Percentiles rank a stretch among this genome's conserved stretches.
Evolutionary conservation across 768 basidiomycete genomes (phyloP).

Genomic region (Macrolepiota albuminosa): DNA sequence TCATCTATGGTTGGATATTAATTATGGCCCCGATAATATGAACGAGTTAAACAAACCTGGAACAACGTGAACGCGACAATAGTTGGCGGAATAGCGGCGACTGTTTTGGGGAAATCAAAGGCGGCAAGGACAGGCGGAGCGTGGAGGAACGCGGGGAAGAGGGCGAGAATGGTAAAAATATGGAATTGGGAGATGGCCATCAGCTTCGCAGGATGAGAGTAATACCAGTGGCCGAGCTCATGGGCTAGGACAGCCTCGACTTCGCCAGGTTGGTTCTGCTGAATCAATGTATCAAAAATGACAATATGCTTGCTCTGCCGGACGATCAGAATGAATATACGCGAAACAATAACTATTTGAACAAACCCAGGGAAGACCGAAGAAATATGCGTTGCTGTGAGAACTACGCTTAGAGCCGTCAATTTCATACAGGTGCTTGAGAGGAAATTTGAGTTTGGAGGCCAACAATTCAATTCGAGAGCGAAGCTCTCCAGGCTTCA

Average conservation of each 20-base stretch:
- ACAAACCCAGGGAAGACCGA: constrained; percentile 88
- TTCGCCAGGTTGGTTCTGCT: constrained; percentile 84
- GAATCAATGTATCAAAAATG: constrained; percentile 95
- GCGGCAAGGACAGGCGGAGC: constrained; percentile 74
- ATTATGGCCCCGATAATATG: neutral
- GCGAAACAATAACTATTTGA: neutral
- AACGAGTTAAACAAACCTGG: constrained; percentile 40
- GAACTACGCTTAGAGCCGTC: constrained; percentile 95
- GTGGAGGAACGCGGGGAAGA: constrained; percentile 87
- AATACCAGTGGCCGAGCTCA: constrained; percentile 96
- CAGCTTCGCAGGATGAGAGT: constrained; percentile 86
- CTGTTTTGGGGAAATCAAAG: constrained; percentile 70
- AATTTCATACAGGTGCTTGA: constrained; percentile 94
- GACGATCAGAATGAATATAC: neutral
- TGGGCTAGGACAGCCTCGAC: constrained; percentile 98
- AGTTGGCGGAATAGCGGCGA: constrained; percentile 68
- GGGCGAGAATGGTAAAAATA: constrained; percentile 78
- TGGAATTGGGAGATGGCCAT: constrained; percentile 83
- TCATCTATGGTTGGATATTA: constrained; percentile 46
- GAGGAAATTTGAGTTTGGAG: constrained; percentile 80
- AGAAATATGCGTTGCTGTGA: constrained; percentile 98
- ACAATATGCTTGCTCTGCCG: constrained; percentile 87
- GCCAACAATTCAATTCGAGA: constrained; percentile 75
- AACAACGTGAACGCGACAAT: constrained; percentile 85
- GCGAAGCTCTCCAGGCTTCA: constrained; percentile 73